These are phyloP conservation scores for Ganoderma sinense DNA, from an alignment of 1,284 basidiomycete genomes.

Conservation along the genomic window DNA sequence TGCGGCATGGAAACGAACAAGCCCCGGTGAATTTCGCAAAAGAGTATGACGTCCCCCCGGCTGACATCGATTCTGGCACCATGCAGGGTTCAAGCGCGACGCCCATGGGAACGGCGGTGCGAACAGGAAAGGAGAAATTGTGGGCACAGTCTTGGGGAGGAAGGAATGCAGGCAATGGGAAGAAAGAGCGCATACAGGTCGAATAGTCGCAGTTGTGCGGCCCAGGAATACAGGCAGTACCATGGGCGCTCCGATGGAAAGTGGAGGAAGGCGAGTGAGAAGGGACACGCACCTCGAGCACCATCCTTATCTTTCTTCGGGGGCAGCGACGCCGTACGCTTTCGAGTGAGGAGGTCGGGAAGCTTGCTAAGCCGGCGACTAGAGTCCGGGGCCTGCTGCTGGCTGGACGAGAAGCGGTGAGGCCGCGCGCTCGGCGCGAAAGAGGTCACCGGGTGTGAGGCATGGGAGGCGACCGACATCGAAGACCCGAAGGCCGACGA, in stretches of 20 bases:
- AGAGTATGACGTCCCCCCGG: conserved; percentile 15
- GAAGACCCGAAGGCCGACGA: conserved; percentile 25
- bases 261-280: conserved; percentile 10
- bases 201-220: neutral
- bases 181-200: neutral
- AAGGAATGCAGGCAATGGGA: neutral
- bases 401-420: conserved; percentile 24
- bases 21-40: conserved; percentile 6
- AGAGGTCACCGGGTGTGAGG: conserved; percentile 20
- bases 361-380: conserved; percentile 28
- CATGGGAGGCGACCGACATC: conserved; percentile 19
- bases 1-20: conserved; percentile 17
- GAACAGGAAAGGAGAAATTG: neutral
- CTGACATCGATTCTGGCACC: conserved; percentile 19
- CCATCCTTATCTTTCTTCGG: conserved; percentile 22
- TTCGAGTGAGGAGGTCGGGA: conserved; percentile 27
- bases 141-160: no score
- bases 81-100: conserved; percentile 16
- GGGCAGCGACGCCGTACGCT: conserved; percentile 29
- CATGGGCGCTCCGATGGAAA: conserved; percentile 17
- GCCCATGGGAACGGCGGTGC: conserved; percentile 11
- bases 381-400: conserved; percentile 26
- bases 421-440: conserved; percentile 25
- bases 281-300: conserved; percentile 21
- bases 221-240: conserved; percentile 5